A percentile compares a stretch with the other conserved stretches of the same genome.
These are phyloP conservation scores for Schizosaccharomyces pombe DNA, from an alignment of 805 yeast species.

Conservation along the genomic window DNA sequence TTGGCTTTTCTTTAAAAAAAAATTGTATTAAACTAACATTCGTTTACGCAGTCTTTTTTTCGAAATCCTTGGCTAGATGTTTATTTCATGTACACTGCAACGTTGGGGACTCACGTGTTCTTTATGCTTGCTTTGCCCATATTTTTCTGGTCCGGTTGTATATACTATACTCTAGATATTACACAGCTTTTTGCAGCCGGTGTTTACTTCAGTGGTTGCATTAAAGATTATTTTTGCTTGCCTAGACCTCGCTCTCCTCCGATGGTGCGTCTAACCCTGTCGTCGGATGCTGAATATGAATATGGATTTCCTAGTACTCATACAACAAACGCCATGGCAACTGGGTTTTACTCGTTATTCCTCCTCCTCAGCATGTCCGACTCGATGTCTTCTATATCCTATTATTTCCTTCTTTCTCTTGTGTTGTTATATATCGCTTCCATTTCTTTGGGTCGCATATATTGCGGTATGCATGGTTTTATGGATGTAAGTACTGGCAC, in stretches of 20 bases:
- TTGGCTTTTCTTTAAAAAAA: not conserved
- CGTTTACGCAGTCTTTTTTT: slow-evolving; percentile 6
- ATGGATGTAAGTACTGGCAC: slow-evolving; percentile 50
- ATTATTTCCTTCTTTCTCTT: slow-evolving; percentile 4
- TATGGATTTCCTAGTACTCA: slow-evolving; percentile 91
- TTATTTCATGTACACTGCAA: slow-evolving; percentile 72
- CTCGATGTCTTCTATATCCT: not conserved
- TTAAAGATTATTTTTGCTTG: slow-evolving; percentile 65
- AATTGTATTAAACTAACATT: not conserved
- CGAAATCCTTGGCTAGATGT: slow-evolving; percentile 34
- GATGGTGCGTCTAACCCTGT: slow-evolving; percentile 64
- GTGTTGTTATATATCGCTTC: slow-evolving; percentile 31
- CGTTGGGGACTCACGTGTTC: slow-evolving; percentile 80
- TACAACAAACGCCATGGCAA: slow-evolving; percentile 82
- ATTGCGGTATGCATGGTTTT: slow-evolving; percentile 95
- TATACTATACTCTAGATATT: slow-evolving; percentile 28
- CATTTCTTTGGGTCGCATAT: slow-evolving; percentile 56
- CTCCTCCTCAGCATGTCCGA: slow-evolving; percentile 2
- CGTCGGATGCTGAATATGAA: slow-evolving; percentile 74
- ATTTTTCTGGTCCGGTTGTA: slow-evolving; percentile 59
- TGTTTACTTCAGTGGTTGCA: slow-evolving; percentile 35
- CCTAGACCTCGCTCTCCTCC: slow-evolving; percentile 93
- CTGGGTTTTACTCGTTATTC: slow-evolving; percentile 22
- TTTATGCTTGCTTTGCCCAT: slow-evolving; percentile 73
- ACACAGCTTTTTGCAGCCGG: slow-evolving; percentile 43